phyloP scores from a whole-genome alignment of 768 basidiomycete species.

The Boletus rex-veris region DNA sequence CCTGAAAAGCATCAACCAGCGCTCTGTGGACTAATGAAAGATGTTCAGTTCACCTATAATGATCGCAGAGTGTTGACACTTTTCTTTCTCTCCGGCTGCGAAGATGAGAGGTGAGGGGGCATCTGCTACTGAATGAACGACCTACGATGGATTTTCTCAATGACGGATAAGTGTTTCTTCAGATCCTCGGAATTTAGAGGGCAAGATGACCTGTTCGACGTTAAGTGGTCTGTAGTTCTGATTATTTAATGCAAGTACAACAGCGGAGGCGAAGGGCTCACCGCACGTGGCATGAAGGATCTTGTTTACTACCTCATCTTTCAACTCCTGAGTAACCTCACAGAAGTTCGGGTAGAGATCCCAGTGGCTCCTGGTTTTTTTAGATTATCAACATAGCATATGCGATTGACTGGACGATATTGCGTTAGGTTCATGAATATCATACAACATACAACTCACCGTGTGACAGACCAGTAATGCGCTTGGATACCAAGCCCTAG shows the following conservation, averaged over 20 bases:
- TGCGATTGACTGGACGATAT: not conserved
- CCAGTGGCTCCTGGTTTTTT: slow-evolving; percentile 34
- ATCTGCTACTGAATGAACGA: not conserved
- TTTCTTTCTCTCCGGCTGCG: slow-evolving; percentile 11
- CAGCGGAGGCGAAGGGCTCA: not conserved
- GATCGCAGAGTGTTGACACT: slow-evolving; percentile 16
- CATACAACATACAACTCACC: slow-evolving; percentile 6
- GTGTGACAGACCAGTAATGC: slow-evolving; percentile 34
- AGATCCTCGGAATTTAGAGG: slow-evolving; percentile 19
- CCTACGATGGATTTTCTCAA: slow-evolving; percentile 26
- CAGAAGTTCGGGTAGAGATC: slow-evolving; percentile 30
- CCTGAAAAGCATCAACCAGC: slow-evolving; percentile 15
- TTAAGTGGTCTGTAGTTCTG: slow-evolving; percentile 23
- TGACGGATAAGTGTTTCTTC: slow-evolving; percentile 21
- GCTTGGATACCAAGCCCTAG: slow-evolving; percentile 34
- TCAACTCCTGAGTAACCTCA: slow-evolving; percentile 22
- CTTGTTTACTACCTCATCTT: slow-evolving; percentile 24
- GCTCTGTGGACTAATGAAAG: not conserved
- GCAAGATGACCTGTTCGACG: slow-evolving; percentile 25
- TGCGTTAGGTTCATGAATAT: slow-evolving; percentile 4
- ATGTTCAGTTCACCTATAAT: slow-evolving; percentile 16
- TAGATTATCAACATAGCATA: not conserved
- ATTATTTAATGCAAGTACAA: not conserved
- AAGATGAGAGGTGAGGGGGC: not conserved
- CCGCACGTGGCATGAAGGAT: slow-evolving; percentile 29